These are phyloP conservation scores for Pyrrhoderma lamaoense DNA, from an alignment of 1,284 basidiomycete genomes.

Conservation along the genomic window DNA sequence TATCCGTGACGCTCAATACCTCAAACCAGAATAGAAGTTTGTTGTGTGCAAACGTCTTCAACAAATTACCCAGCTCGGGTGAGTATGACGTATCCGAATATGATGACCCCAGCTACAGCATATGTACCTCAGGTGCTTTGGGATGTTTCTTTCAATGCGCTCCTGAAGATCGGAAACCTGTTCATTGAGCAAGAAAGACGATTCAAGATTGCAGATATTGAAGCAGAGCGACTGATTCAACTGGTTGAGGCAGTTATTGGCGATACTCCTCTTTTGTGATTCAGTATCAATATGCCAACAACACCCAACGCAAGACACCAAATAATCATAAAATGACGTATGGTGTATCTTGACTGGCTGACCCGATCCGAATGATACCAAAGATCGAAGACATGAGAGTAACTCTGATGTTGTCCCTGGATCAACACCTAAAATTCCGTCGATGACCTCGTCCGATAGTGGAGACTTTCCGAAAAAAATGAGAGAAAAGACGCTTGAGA, in stretches of 20 bases:
- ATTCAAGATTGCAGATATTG: slow-evolving; percentile 8
- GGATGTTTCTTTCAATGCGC: background rate
- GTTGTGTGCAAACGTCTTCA: slow-evolving; percentile 17
- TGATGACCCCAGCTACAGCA: slow-evolving; percentile 5
- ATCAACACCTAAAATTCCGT: background rate
- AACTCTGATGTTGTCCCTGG: background rate
- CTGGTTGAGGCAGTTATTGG: background rate
- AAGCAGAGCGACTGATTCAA: background rate
- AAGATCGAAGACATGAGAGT: background rate
- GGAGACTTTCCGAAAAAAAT: background rate
- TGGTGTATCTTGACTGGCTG: background rate
- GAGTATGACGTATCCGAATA: background rate
- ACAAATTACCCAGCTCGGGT: background rate
- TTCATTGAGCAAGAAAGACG: slow-evolving; percentile 4
- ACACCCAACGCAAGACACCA: background rate
- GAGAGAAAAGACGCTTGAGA: background rate
- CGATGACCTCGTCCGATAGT: background rate
- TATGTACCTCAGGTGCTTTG: background rate
- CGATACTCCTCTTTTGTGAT: background rate
- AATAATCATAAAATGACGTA: slow-evolving; percentile 1
- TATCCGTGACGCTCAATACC: slow-evolving; percentile 22
- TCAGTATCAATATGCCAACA: background rate
- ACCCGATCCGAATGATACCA: background rate
- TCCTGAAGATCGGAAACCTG: slow-evolving; percentile 1
- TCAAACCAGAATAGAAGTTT: slow-evolving; percentile 26